phyloP scores from a whole-genome alignment of 495 filamentous ascomycete genomes.

The Podospora pseudoanserina region DNA sequence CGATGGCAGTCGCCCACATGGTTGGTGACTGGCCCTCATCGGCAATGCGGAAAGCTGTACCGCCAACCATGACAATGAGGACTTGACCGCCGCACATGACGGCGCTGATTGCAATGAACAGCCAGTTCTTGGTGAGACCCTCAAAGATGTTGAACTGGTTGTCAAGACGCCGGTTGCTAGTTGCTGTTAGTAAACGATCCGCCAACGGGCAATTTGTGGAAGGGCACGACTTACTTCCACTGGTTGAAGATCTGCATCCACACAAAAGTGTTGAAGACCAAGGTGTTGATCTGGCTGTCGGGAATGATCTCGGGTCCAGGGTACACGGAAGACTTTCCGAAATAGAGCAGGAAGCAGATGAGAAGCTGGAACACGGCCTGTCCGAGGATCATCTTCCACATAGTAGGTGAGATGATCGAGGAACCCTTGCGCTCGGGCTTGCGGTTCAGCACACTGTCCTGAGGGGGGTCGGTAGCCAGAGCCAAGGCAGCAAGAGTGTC shows the following conservation, averaged over 20 bases:
- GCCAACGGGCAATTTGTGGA: neutral
- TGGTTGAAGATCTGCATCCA: slow-evolving; percentile 98
- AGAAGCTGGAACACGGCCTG: slow-evolving; percentile 79
- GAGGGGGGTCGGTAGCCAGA: slow-evolving; percentile 79
- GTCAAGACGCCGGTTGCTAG: slow-evolving; percentile 76
- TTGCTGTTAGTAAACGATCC: slow-evolving; percentile 18
- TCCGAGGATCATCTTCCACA: slow-evolving; percentile 96
- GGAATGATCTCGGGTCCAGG: slow-evolving; percentile 41
- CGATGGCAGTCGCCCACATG: slow-evolving; percentile 75
- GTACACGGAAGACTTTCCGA: slow-evolving; percentile 61
- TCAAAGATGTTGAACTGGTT: slow-evolving; percentile 90
- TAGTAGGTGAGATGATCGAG: slow-evolving; percentile 73
- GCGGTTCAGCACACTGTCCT: slow-evolving; percentile 71
- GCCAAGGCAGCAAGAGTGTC: slow-evolving; percentile 86
- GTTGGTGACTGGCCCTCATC: slow-evolving; percentile 49
- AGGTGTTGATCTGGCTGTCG: slow-evolving; percentile 56
- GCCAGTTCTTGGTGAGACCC: slow-evolving; percentile 70
- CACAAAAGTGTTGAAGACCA: slow-evolving; percentile 92
- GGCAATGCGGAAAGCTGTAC: slow-evolving; percentile 69
- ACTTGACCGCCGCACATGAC: slow-evolving; percentile 78
- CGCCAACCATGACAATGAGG: slow-evolving; percentile 76
- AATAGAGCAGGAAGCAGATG: slow-evolving; percentile 76
- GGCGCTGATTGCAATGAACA: slow-evolving; percentile 77
- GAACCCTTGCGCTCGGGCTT: slow-evolving; percentile 79
- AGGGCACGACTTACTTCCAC: slow-evolving; percentile 65